Evolutionary conservation across 1,139 yeast species (phyloP).

Genomic region (Taphrina flavorubra): DNA sequence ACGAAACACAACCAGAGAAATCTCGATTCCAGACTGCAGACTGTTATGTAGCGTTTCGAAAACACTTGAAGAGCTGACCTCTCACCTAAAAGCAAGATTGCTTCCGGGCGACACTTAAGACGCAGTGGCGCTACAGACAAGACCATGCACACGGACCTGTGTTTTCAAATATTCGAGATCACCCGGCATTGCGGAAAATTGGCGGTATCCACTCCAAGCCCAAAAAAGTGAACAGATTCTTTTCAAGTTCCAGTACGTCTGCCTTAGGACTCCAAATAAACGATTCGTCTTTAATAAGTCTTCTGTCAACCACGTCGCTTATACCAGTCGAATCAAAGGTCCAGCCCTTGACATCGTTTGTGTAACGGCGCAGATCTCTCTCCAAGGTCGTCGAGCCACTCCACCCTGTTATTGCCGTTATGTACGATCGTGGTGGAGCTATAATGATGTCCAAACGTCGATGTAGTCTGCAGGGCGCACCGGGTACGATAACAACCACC

Average conservation of each 20-base stretch:
- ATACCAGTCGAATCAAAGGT: constrained; percentile 44
- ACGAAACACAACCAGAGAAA: constrained; percentile 3
- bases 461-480: constrained; percentile 16
- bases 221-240: constrained; percentile 42
- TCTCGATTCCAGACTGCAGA: background rate
- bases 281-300: constrained; percentile 31
- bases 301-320: constrained; percentile 29
- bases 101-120: too few relatives aligned
- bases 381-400: constrained; percentile 47
- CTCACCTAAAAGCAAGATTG: too few relatives aligned
- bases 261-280: constrained; percentile 40
- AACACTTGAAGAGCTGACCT: background rate
- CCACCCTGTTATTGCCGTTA: constrained; percentile 47
- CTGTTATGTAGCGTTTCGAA: background rate
- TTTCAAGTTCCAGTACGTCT: constrained; percentile 43
- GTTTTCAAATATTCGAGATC: background rate
- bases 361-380: constrained; percentile 44
- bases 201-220: constrained; percentile 44
- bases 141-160: too few relatives aligned
- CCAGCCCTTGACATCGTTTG: constrained; percentile 31
- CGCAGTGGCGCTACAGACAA: too few relatives aligned
- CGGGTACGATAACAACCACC: constrained; percentile 10
- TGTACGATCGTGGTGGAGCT: constrained; percentile 43
- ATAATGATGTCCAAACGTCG: constrained; percentile 46
- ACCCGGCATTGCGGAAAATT: constrained; percentile 43